phyloP scores from a whole-genome alignment of 1,284 basidiomycete genomes.

The Farysia itapuensis region DNA sequence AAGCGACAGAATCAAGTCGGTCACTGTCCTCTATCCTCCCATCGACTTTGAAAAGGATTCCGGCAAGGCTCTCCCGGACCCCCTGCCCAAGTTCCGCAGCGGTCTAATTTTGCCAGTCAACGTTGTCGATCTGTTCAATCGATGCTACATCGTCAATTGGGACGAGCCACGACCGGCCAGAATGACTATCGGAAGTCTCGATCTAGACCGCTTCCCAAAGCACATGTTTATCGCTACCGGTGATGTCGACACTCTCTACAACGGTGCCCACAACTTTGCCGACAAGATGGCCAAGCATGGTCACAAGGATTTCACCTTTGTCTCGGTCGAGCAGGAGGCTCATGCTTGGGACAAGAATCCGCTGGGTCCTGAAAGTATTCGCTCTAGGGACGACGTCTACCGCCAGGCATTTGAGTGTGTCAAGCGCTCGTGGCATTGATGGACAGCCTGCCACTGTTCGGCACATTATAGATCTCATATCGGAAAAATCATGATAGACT shows the following conservation, averaged over 20 bases:
- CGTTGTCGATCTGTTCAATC: slow-evolving; percentile 32
- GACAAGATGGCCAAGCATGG: slow-evolving; percentile 25
- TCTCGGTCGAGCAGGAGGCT: slow-evolving; percentile 31
- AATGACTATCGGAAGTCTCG: slow-evolving; percentile 21
- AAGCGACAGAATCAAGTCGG: slow-evolving; percentile 24
- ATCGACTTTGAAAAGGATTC: slow-evolving; percentile 3
- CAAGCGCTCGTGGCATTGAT: slow-evolving; percentile 3
- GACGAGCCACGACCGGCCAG: slow-evolving; percentile 8
- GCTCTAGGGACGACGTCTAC: slow-evolving; percentile 17
- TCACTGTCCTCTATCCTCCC: slow-evolving; percentile 36
- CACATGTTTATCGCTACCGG: slow-evolving; percentile 38
- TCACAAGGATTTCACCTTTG: slow-evolving; percentile 16
- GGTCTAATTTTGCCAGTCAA: slow-evolving; percentile 20
- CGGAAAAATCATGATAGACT: too few species aligned
- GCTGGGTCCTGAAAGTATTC: slow-evolving; percentile 14
- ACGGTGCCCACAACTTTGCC: slow-evolving; percentile 28
- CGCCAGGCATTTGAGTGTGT: slow-evolving; percentile 18
- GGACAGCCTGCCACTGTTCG: too few species aligned
- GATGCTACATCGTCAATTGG: slow-evolving; percentile 32
- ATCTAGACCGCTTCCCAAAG: slow-evolving; percentile 29
- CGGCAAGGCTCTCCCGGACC: neutral
- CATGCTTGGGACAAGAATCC: slow-evolving; percentile 52
- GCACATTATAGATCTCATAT: too few species aligned
- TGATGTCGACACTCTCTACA: slow-evolving; percentile 35
- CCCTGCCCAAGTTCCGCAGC: slow-evolving; percentile 5